Conservation (phyloP, 257 asterid species). For the Eustoma russellianum region DNA sequence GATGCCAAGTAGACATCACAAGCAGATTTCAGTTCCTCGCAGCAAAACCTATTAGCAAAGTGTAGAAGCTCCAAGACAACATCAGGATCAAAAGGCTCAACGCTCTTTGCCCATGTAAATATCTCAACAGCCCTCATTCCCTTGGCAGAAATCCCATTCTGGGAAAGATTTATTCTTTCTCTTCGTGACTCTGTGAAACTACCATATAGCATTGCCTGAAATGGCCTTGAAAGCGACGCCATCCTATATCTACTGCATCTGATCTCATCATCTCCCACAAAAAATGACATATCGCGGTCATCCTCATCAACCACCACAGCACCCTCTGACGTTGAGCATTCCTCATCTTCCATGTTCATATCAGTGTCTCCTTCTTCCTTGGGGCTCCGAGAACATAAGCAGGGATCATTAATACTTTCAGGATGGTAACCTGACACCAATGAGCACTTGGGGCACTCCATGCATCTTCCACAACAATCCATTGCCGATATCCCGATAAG, state of each 20-base stretch:
- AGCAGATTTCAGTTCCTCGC: conserved; percentile 68
- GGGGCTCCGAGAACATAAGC: conserved; percentile 32
- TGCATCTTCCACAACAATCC: conserved; percentile 72
- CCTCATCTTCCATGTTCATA: conserved; percentile 23
- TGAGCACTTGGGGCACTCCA: conserved; percentile 72
- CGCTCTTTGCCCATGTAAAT: conserved; percentile 54
- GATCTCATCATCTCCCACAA: conserved; percentile 78
- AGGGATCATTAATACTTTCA: conserved; percentile 58
- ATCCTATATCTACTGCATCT: conserved; percentile 67
- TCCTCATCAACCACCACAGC: conserved; percentile 31
- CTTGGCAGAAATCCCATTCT: conserved; percentile 51
- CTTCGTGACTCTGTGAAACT: conserved; percentile 62
- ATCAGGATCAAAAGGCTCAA: conserved; percentile 52
- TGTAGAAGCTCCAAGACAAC: conserved; percentile 61
- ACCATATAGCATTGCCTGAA: conserved; percentile 72
- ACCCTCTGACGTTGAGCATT: conserved; percentile 60
- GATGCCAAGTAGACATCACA: conserved; percentile 73
- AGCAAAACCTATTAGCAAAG: conserved; percentile 77
- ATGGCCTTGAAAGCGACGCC: conserved; percentile 78
- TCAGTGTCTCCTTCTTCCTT: conserved; percentile 23
- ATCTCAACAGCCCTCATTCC: conserved; percentile 76
- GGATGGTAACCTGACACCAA: conserved; percentile 76
- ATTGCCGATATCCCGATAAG: conserved; percentile 69
- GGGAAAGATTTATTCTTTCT: conserved; percentile 64
- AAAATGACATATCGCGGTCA: conserved; percentile 61